These are phyloP conservation scores for Saccharomycopsis capsularis DNA, from an alignment of 805 yeast genomes.

Conservation along the genomic window DNA sequence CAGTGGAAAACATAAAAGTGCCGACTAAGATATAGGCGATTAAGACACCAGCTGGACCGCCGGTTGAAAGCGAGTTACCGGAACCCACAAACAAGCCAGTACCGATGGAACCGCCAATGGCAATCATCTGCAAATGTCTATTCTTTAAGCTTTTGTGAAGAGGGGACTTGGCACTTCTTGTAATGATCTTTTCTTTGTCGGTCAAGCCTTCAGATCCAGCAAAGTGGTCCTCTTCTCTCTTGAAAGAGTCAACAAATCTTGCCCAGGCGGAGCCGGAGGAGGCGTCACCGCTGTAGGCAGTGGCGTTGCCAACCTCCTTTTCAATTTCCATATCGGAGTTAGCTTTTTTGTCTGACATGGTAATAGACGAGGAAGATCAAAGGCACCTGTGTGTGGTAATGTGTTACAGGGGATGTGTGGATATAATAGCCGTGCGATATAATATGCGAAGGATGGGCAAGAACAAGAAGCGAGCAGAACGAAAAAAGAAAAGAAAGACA, in stretches of 20 bases:
- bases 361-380: neutral
- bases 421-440: no score
- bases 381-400: no score
- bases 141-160: conserved; percentile 46
- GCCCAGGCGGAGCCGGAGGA: neutral
- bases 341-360: conserved; percentile 22
- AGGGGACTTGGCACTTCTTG: conserved; percentile 43
- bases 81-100: conserved; percentile 65
- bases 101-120: conserved; percentile 68
- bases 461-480: neutral
- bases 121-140: conserved; percentile 59
- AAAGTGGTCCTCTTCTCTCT: conserved; percentile 29
- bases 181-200: conserved; percentile 33
- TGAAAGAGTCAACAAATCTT: conserved; percentile 38
- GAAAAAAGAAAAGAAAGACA: neutral
- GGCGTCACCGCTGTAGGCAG: conserved; percentile 7
- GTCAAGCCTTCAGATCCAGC: conserved; percentile 27
- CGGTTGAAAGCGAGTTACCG: conserved; percentile 48
- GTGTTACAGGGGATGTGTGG: no score
- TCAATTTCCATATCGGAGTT: conserved; percentile 20
- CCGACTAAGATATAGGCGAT: conserved; percentile 51
- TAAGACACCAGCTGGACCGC: conserved; percentile 61
- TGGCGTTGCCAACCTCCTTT: conserved; percentile 18
- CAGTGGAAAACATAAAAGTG: conserved; percentile 48
- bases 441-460: neutral